phyloP scores from a whole-genome alignment of 176 grass and related monocot genomes.

The Dactylis glomerata region DNA sequence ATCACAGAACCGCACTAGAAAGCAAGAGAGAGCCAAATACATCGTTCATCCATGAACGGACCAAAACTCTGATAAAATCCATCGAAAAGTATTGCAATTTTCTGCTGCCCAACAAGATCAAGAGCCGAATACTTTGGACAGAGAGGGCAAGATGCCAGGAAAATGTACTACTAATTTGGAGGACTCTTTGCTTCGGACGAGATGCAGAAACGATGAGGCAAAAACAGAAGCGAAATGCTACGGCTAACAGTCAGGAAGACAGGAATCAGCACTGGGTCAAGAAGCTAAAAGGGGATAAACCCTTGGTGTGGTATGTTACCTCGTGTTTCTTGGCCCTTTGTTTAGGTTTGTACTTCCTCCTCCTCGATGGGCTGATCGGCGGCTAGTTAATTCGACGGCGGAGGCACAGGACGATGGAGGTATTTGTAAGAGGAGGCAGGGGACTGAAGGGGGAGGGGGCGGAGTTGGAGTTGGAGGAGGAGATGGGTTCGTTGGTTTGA shows the following conservation, averaged over 20 bases:
- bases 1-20: not conserved
- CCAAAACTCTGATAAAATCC: not conserved
- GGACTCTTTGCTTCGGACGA: not conserved
- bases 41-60: not conserved
- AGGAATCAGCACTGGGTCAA: not conserved
- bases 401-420: slow-evolving; percentile 14
- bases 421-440: slow-evolving; percentile 43
- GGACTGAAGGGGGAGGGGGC: not conserved
- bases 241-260: not conserved
- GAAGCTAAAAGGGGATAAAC: not conserved
- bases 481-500: slow-evolving; percentile 30
- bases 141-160: not conserved
- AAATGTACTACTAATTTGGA: not conserved
- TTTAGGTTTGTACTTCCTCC: not conserved
- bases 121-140: not conserved
- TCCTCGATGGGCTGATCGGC: not conserved
- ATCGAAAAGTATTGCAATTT: no score
- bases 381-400: not conserved
- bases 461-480: not conserved
- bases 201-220: not conserved
- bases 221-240: not conserved
- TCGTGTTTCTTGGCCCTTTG: not conserved
- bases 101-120: not conserved
- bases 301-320: slow-evolving; percentile 1
- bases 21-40: not conserved